Evolutionary conservation across 345 rosid genomes (phyloP).

Genomic region (Eutrema heterophyllum): DNA sequence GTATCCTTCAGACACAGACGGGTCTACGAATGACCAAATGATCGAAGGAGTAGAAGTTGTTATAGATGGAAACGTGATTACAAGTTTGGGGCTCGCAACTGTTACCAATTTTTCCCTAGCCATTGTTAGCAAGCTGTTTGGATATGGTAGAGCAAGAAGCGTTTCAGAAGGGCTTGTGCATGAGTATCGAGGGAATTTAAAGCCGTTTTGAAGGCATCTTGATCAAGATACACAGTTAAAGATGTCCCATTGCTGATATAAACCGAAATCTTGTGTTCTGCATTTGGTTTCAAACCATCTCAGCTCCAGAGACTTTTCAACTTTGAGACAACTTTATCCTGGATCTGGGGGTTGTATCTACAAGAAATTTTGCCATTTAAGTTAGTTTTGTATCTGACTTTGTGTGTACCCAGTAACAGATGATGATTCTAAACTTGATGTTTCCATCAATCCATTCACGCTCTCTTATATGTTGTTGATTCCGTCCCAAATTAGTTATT

Average conservation of each 20-base stretch:
- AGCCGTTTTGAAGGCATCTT: slow-evolving; percentile 7
- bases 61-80: slow-evolving; percentile 82
- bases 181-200: slow-evolving; percentile 53
- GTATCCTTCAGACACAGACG: slow-evolving; percentile 43
- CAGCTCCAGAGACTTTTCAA: neutral
- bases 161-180: slow-evolving; percentile 89
- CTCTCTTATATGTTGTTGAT: neutral
- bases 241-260: neutral
- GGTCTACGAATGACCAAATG: slow-evolving; percentile 25
- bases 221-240: slow-evolving; percentile 3
- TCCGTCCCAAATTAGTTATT: neutral
- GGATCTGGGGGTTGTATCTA: neutral
- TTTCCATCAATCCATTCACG: neutral
- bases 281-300: neutral
- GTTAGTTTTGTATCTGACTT: neutral
- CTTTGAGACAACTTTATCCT: neutral
- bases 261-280: neutral
- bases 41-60: slow-evolving; percentile 61
- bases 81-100: slow-evolving; percentile 65
- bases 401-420: neutral
- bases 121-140: slow-evolving; percentile 76
- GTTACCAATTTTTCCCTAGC: slow-evolving; percentile 62
- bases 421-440: neutral
- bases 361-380: slow-evolving; percentile 1
- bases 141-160: slow-evolving; percentile 73